Evolutionary conservation across 2,329 filamentous ascomycete species (phyloP).

Genomic region (Blumeria graminis): DNA sequence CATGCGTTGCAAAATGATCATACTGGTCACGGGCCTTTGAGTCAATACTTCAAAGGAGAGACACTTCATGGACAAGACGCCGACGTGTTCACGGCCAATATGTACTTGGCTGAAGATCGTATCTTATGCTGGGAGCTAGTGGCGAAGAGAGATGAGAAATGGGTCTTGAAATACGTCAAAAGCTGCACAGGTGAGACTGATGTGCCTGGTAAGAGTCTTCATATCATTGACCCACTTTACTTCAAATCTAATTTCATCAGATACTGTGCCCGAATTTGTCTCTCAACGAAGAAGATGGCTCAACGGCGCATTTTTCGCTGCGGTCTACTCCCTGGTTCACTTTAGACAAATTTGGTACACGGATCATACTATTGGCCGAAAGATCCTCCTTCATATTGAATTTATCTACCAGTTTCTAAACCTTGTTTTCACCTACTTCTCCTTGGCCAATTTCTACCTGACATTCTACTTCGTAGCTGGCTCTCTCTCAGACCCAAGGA

Average conservation of each 20-base stretch:
- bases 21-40: constrained; percentile 80
- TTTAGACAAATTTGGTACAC: constrained; percentile 83
- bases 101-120: constrained; percentile 77
- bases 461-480: constrained; percentile 97
- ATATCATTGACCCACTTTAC: neutral
- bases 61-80: constrained; percentile 89
- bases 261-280: constrained; percentile 86
- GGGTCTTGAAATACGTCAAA: constrained; percentile 97
- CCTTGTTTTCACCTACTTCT: constrained; percentile 91
- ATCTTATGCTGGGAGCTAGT: constrained; percentile 90
- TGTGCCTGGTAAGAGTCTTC: constrained; percentile 50
- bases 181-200: constrained; percentile 92
- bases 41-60: constrained; percentile 98
- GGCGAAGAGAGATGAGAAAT: constrained; percentile 78
- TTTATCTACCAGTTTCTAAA: constrained; percentile 88
- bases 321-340: constrained; percentile 89
- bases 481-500: constrained; percentile 49
- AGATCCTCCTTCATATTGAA: constrained; percentile 79
- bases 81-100: constrained; percentile 92
- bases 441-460: constrained; percentile 93
- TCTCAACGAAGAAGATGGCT: constrained; percentile 92
- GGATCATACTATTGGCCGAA: constrained; percentile 73
- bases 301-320: constrained; percentile 95
- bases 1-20: constrained; percentile 92
- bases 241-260: constrained; percentile 20